A percentile compares a stretch with the other conserved stretches of the same genome.
These are phyloP conservation scores for Apiospora kogelbergensis DNA, from an alignment of 2,329 filamentous ascomycete genomes.

Conservation along the genomic window DNA sequence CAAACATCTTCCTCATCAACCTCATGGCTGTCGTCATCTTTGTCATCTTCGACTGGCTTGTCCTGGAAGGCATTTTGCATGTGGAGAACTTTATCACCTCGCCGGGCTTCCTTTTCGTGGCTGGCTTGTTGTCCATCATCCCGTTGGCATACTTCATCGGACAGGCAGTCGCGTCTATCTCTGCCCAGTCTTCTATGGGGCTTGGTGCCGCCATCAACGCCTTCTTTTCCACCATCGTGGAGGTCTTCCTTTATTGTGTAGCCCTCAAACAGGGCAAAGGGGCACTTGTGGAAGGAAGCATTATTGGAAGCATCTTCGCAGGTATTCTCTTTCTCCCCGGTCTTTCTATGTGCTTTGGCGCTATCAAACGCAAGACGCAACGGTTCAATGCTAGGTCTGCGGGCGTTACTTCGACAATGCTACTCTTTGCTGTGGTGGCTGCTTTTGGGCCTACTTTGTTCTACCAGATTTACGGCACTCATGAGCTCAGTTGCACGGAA, in stretches of 20 bases:
- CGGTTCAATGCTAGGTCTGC: constrained; percentile 96
- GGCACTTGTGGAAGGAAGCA: constrained; percentile 90
- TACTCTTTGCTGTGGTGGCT: constrained; percentile 92
- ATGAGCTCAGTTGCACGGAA: constrained; percentile 84
- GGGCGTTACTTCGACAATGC: constrained; percentile 95
- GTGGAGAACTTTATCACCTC: constrained; percentile 74
- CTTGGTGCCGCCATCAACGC: constrained; percentile 96
- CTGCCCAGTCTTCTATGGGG: constrained; percentile 97
- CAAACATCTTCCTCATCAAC: constrained; percentile 99
- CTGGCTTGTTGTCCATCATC: constrained; percentile 88
- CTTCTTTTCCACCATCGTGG: constrained; percentile 96
- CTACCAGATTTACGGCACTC: constrained; percentile 97
- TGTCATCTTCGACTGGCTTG: constrained; percentile 87
- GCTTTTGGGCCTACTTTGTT: constrained; percentile 95
- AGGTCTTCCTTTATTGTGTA: constrained; percentile 96
- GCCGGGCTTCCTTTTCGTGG: constrained; percentile 80
- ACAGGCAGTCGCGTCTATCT: constrained; percentile 96
- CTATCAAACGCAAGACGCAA: constrained; percentile 96
- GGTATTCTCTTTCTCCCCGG: constrained; percentile 94
- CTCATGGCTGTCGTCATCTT: constrained; percentile 91
- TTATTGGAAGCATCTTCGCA: constrained; percentile 96
- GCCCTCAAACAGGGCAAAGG: constrained; percentile 91
- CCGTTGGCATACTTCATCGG: constrained; percentile 98
- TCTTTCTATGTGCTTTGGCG: constrained; percentile 97
- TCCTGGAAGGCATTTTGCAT: constrained; percentile 69